phyloP scores from a whole-genome alignment of 176 grass and related monocot species.

The Musa beccarii region DNA sequence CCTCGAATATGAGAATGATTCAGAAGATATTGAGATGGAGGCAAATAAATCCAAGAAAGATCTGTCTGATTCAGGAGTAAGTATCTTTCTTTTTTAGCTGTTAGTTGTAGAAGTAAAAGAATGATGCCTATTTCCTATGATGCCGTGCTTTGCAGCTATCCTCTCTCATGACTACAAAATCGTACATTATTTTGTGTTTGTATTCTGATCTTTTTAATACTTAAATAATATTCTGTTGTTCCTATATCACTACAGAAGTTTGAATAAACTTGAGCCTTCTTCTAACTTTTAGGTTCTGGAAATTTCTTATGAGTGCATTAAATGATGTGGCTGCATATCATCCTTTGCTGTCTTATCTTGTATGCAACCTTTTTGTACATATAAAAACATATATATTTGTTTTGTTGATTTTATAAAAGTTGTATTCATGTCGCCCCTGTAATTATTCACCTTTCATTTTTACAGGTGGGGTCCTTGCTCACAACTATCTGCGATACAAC shows the following conservation, averaged over 20 bases:
- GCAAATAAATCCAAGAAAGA: neutral
- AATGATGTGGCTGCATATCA: too few relatives aligned
- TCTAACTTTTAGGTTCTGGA: too few relatives aligned
- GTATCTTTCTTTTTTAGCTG: neutral
- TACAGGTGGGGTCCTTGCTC: constrained; percentile 18
- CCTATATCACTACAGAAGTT: too few relatives aligned
- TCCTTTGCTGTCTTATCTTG: neutral
- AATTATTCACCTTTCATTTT: neutral
- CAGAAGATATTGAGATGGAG: constrained; percentile 5
- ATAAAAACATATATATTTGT: neutral
- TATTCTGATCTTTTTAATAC: too few relatives aligned
- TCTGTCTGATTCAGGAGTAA: constrained; percentile 11
- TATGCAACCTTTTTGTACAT: neutral
- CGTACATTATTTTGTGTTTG: too few relatives aligned
- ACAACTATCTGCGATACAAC: constrained; percentile 17
- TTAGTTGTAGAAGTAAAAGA: neutral
- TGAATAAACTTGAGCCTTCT: too few relatives aligned
- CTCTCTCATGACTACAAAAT: neutral
- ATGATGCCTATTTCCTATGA: neutral
- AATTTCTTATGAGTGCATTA: too few relatives aligned
- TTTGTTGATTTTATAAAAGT: neutral
- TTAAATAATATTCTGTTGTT: too few relatives aligned
- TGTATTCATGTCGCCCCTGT: neutral
- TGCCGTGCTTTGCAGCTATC: neutral
- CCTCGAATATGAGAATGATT: neutral